These are phyloP conservation scores for Cadophora sp. DNA, from an alignment of 2,329 filamentous ascomycete genomes.

Conservation along the genomic window DNA sequence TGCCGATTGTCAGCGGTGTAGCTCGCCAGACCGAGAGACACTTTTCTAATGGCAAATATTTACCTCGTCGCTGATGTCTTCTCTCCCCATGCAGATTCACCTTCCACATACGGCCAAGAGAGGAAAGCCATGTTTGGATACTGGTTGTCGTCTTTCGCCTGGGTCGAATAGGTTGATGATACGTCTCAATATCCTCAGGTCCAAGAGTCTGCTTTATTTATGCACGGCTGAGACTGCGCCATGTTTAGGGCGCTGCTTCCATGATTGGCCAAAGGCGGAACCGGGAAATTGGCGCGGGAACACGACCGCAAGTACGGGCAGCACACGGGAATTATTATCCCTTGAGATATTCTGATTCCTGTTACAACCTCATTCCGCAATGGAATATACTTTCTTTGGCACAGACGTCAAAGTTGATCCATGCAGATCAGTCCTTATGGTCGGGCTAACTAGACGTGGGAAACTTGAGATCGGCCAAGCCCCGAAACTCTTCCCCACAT, in stretches of 20 bases:
- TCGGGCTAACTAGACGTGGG: not conserved
- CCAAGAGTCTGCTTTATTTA: not conserved
- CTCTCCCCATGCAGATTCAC: constrained; percentile 23
- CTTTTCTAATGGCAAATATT: not conserved
- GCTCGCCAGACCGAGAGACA: not conserved
- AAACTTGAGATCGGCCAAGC: not conserved
- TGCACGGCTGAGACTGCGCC: not conserved
- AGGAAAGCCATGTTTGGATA: constrained; percentile 19
- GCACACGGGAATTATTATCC: not conserved
- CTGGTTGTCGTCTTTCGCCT: not conserved
- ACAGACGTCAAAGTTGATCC: too few relatives aligned
- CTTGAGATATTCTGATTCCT: not conserved
- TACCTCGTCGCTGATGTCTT: constrained; percentile 21
- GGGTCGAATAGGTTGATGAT: not conserved
- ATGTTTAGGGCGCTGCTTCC: not conserved
- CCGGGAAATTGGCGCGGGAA: constrained; percentile 1
- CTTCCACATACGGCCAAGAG: constrained; percentile 26
- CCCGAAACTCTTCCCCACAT: not conserved
- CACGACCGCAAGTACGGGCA: not conserved
- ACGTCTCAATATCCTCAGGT: not conserved
- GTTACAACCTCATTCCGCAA: not conserved
- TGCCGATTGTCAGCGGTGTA: not conserved
- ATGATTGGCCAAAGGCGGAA: constrained; percentile 17
- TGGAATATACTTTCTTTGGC: not conserved
- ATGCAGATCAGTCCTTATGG: not conserved